These are phyloP conservation scores for Colletotrichum godetiae DNA, from an alignment of 2,329 filamentous ascomycete species.

Conservation along the genomic window DNA sequence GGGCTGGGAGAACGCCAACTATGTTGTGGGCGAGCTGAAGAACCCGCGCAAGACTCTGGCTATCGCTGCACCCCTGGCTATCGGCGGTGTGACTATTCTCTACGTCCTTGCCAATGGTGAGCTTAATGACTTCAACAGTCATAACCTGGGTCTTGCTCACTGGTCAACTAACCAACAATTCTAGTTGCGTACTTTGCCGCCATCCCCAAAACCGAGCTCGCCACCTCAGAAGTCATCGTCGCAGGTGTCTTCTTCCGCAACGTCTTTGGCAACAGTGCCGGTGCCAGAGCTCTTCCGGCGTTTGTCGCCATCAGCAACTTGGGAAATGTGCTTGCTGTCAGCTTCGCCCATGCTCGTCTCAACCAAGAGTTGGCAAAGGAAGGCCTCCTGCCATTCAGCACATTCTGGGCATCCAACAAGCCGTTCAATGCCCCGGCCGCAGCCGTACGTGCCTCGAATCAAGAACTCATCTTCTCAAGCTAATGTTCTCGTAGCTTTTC, in stretches of 20 bases:
- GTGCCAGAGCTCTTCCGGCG: conserved; percentile 58
- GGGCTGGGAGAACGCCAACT: conserved; percentile 74
- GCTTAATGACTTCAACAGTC: background rate
- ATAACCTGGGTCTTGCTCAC: too few relatives aligned
- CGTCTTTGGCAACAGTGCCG: conserved; percentile 68
- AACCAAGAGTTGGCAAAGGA: conserved; percentile 78
- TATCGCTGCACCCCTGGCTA: conserved; percentile 67
- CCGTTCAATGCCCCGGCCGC: conserved; percentile 75
- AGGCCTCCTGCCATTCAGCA: conserved; percentile 73
- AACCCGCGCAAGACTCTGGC: conserved; percentile 64
- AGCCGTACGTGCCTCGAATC: conserved; percentile 47
- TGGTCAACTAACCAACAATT: background rate
- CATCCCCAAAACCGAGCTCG: conserved; percentile 68
- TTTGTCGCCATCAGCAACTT: conserved; percentile 72
- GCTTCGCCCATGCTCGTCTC: conserved; percentile 67
- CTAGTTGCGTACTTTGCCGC: conserved; percentile 71
- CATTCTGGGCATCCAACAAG: conserved; percentile 76
- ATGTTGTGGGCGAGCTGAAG: conserved; percentile 68
- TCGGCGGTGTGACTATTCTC: conserved; percentile 68
- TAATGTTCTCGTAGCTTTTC: conserved; percentile 55
- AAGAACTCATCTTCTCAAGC: background rate
- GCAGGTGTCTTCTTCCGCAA: conserved; percentile 71
- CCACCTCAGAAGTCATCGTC: conserved; percentile 68
- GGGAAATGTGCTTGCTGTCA: conserved; percentile 71
- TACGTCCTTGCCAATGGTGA: conserved; percentile 70